A percentile compares a stretch with the other conserved stretches of the same genome.
These are phyloP conservation scores for cucumber (Cucumis sativus) DNA, from an alignment of 306 rosid species.

Conservation along the genomic window DNA sequence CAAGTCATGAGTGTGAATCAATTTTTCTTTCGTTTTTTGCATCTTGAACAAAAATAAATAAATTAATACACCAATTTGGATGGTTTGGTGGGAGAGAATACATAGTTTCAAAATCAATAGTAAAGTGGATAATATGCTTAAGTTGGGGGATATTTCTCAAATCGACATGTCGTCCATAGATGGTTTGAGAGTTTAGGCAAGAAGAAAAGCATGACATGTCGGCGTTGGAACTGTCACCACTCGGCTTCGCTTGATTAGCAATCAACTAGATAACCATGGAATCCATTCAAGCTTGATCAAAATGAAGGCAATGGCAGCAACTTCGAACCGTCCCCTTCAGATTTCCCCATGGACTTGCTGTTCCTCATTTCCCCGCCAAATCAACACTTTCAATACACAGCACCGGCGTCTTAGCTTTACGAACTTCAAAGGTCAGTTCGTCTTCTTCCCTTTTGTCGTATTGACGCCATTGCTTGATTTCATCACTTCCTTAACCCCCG, in stretches of 20 bases:
- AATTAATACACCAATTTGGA: no score
- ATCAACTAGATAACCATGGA: background rate
- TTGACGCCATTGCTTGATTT: background rate
- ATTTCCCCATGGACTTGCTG: background rate
- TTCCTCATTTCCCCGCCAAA: constrained; percentile 15
- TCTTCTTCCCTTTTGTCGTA: background rate
- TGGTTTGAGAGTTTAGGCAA: background rate
- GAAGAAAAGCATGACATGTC: background rate
- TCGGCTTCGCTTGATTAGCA: background rate
- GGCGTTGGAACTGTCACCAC: background rate
- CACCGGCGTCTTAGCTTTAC: background rate
- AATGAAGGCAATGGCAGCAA: constrained; percentile 9
- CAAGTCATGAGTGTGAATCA: no score
- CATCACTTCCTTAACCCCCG: background rate
- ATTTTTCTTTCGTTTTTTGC: no score
- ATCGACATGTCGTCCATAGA: constrained; percentile 12
- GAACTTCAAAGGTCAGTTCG: constrained; percentile 16
- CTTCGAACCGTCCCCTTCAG: background rate
- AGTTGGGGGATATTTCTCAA: background rate
- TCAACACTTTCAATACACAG: background rate
- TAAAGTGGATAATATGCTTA: no score
- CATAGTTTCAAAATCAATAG: no score
- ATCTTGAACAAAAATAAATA: no score
- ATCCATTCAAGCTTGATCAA: background rate
- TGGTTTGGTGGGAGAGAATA: no score